Base-by-base conservation (phyloP, 2,329 filamentous ascomycete species). In the Corniculantispora saksenae region DNA sequence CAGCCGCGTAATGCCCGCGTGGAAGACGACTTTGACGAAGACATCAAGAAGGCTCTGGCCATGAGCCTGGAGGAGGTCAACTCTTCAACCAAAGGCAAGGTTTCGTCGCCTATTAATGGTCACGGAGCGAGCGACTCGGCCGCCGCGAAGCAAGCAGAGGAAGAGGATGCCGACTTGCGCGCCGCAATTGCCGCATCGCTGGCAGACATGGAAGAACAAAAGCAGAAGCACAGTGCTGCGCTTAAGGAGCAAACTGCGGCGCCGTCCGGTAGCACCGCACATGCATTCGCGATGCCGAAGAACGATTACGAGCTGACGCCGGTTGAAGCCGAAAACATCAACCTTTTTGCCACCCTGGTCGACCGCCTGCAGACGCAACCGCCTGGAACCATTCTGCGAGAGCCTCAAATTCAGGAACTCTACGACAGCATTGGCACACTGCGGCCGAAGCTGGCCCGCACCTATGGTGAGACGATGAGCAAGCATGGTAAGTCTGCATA, bases 391-490 rank as follows among this genome's bases (percentile, higher is more conserved):
- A 97, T 99, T 61, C 79, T 99, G n/a, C 86, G 95, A 57, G 95
- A 99, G 73, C 95, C 95, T 1, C 95, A 98, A 75, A 97, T 99
- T 59, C 95, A 99, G 77, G 95, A 99, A 78, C 83, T 99, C 5
- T 99, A 99, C 75, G 95, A 98, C 74, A 96, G 94, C 72, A 98
- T 99, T 71, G 93, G 94, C n/a, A 86, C 93, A 19, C 81, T 99
- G 68, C 87, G 95, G 58, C 95, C 95, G 1, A 99, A 99, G 77
- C 83, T 99, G 63, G 95, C 95, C 5, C 87, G 95, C 65, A 97
- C 94, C 0, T 97, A 98, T 74, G 95, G 95, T 63, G 95, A 99
- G 80, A 97, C 95, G 0, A 98, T 99, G 95, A 98, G 95, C 86
- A 99, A 99, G 78, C 95, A 98, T 77, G 94, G 92, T 92, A 81